Base-by-base conservation (phyloP, 2,329 filamentous ascomycete genomes). In the Aspergillus chevalieri region DNA sequence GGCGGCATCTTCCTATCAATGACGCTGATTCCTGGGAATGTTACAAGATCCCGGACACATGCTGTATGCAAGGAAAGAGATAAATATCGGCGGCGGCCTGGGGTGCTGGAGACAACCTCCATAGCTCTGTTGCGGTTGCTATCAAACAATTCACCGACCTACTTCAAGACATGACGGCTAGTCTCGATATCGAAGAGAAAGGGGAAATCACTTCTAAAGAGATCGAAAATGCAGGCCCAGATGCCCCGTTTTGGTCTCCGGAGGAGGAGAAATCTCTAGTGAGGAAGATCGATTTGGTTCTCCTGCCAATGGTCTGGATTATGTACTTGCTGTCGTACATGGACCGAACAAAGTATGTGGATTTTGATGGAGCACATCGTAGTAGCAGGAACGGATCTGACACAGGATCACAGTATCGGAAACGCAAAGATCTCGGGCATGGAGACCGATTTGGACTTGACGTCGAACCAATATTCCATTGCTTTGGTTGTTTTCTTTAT, bases 401-500 rank as follows among this genome's bases (percentile, higher is more conserved):
- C 42, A 28, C 12, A 14, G 19, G 9, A 30, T 4, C n/a, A 21
- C 17, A 59, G 58, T 33, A 58, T 62, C 33, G 56, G 58, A n/a
- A 61, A 61, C 47, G 58, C 59, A 41, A 62, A 62, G 39, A 57
- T 60, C 8, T 58, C 56, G 7, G 59, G 59, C 1, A 60, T 62
- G 57, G 47, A 57, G 28, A 38, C 22, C 4, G 59, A 61, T 34
- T 46, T 62, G 1, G 41, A 52, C 9, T 26, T 61, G 21, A 55
- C 49, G 2, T 62, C 75, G 3, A 68, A 69, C 50, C 63, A 80
- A 56, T 81, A 81, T 58, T 74, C 71, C 1, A 71, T 77, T 52
- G 65, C 73, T 2, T 59, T 82, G 15, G 72, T 79, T 1, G 74
- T 82, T 5, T 82, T 81, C 66, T 80, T 80, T 57, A 69, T 77